Evolutionary conservation across 1,284 basidiomycete species (phyloP).

Genomic region (Ceratobasidium sp.): DNA sequence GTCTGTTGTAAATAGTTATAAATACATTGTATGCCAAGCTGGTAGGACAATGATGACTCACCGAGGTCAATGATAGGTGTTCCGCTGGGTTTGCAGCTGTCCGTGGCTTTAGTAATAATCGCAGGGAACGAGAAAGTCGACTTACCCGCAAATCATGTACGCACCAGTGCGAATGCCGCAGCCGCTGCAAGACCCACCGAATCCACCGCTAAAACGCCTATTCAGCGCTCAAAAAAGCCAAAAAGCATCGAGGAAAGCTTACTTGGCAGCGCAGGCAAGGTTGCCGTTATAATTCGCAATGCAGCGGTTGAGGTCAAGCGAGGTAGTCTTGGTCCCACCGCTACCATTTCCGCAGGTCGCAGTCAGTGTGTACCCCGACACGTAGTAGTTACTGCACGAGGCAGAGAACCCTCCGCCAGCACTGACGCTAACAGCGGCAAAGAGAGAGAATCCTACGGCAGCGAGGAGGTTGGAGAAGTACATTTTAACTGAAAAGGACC

Average conservation of each 20-base stretch:
- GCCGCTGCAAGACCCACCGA: slow-evolving; percentile 14
- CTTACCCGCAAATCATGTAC: slow-evolving; percentile 23
- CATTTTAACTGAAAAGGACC: neutral
- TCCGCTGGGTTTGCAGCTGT: neutral
- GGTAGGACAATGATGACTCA: neutral
- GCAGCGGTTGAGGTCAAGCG: slow-evolving; percentile 3
- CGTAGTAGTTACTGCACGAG: neutral
- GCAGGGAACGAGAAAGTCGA: neutral
- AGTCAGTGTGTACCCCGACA: neutral
- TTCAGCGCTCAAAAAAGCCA: neutral
- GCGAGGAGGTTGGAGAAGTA: neutral
- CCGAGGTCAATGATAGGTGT: neutral
- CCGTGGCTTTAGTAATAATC: neutral
- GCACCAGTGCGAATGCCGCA: slow-evolving; percentile 15
- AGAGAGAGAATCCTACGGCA: neutral
- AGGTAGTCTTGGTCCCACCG: neutral
- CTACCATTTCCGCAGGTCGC: neutral
- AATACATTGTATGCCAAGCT: neutral
- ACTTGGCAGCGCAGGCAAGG: slow-evolving; percentile 14
- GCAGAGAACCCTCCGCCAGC: slow-evolving; percentile 12
- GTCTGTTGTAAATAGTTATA: neutral
- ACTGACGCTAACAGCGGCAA: neutral
- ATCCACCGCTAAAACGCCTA: neutral
- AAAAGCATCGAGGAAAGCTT: neutral
- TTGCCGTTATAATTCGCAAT: slow-evolving; percentile 13